phyloP scores from a whole-genome alignment of 768 basidiomycete genomes.

The Plicaturopsis crispa region DNA sequence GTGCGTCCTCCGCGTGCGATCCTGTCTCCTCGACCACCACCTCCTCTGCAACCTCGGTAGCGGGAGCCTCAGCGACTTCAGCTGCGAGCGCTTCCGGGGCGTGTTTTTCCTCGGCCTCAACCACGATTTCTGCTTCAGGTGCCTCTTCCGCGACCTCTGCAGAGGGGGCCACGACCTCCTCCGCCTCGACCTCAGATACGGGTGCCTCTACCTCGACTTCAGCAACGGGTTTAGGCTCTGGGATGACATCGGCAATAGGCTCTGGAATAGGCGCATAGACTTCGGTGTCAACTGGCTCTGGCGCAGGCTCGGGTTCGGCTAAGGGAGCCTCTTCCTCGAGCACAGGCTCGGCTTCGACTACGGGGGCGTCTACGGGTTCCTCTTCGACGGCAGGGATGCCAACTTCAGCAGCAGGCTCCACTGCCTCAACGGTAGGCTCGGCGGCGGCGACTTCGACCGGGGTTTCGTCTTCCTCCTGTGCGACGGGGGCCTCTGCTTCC shows the following conservation, averaged over 20 bases:
- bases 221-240: neutral
- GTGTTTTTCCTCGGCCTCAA: neutral
- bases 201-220: neutral
- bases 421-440: too few relatives aligned
- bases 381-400: neutral
- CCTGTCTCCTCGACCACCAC: slow-evolving; percentile 2
- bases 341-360: too few relatives aligned
- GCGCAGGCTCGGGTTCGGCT: neutral
- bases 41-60: neutral
- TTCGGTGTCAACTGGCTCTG: too few relatives aligned
- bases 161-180: neutral
- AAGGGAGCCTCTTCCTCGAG: slow-evolving; percentile 3
- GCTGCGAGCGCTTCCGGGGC: neutral
- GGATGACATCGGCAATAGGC: too few relatives aligned
- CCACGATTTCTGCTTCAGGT: neutral
- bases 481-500: neutral
- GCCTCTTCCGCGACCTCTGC: slow-evolving; percentile 3
- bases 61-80: neutral
- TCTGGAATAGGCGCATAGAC: too few relatives aligned
- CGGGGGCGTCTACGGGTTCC: too few relatives aligned
- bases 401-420: slow-evolving; percentile 2
- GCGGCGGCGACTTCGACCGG: neutral
- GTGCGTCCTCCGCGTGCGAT: neutral
- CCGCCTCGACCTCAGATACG: neutral
- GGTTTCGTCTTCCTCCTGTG: too few relatives aligned